Base-by-base conservation (phyloP, 306 rosid genomes). In the Ormosia semicastrata region DNA sequence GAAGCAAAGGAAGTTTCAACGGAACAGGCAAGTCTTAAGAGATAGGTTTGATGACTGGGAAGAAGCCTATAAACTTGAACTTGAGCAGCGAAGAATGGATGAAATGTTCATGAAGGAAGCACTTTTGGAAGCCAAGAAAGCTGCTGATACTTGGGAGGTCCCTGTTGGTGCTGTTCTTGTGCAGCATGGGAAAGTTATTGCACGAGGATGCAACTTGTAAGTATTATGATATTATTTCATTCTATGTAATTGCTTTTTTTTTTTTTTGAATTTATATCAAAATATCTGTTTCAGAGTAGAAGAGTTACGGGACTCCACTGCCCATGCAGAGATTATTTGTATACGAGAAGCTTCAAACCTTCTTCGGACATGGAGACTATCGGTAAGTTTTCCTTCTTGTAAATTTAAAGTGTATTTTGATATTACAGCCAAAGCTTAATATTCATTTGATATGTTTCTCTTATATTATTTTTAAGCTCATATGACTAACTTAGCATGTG, bases 161-260 rank as follows among this genome's bases (percentile, higher is more conserved):
- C 99, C 99, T 79, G 97, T 96, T 67, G 99, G 99, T 76, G 97
- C 99, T 57, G 97, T 96, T 36, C 87, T 96, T 69, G 98, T 96
- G 86, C 97, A 86, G 64, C 84, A 96, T 60, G 99, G 99, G 69
- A 91, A 89, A 78, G 87, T 96, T 76, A 90, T 96, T 82, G 93
- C 98, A 29, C 95, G 99, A 33, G 99, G 98, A 64, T 90, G 78
- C 86, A 96, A 92, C 91, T 84, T 93, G 99, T 96, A 85, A 86
- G 99, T 84, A 49, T 83, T 66, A 40, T 54, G 39, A 54, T 68
- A 30, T 69, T 85, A 18, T 65, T 74, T 68, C 76, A 66, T 77
- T 58, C 30, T 29, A 39, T 59, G 43, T 50, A 43, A n/a, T 49
- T 77, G 72, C 29, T 81, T 36, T 77, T 5, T 18, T 49, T 70